A percentile compares a stretch with the other conserved stretches of the same genome.
phyloP scores from a whole-genome alignment of 2,329 filamentous ascomycete genomes.

The Mariannaea elegans region DNA sequence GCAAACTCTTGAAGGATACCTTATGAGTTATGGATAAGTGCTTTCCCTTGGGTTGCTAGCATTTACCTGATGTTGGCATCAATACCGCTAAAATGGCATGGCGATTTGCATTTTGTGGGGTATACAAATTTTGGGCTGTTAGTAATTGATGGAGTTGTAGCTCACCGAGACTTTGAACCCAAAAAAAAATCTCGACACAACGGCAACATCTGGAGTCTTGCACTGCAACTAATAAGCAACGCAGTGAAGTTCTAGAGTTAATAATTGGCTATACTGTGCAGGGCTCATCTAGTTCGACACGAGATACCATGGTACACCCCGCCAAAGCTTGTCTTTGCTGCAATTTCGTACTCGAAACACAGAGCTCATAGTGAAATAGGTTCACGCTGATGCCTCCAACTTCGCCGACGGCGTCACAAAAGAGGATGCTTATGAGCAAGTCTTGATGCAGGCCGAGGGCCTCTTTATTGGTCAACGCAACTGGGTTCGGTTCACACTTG shows the following conservation, averaged over 20 bases:
- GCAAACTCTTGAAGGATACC: no score
- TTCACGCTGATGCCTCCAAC: conserved; percentile 82
- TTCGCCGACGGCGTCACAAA: conserved; percentile 75
- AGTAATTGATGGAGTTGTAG: neutral
- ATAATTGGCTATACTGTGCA: no score
- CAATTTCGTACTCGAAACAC: neutral
- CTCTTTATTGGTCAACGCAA: conserved; percentile 79
- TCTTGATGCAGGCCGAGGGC: conserved; percentile 74
- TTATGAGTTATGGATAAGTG: no score
- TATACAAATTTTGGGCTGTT: neutral
- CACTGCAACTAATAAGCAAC: no score
- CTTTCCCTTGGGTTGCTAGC: neutral
- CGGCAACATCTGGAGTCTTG: no score
- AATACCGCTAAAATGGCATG: conserved; percentile 39
- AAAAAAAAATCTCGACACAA: conserved; percentile 4
- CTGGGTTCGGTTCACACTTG: conserved; percentile 66
- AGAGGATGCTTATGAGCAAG: conserved; percentile 76
- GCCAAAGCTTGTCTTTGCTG: neutral
- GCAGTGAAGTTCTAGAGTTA: no score
- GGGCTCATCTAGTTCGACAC: no score
- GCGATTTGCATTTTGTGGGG: conserved; percentile 27
- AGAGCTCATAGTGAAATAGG: conserved; percentile 51
- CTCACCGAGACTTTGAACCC: neutral
- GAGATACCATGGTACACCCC: neutral
- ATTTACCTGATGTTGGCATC: conserved; percentile 23